Evolutionary conservation across 176 grass and related monocot genomes (phyloP).

Genomic region (Carex cristatella): DNA sequence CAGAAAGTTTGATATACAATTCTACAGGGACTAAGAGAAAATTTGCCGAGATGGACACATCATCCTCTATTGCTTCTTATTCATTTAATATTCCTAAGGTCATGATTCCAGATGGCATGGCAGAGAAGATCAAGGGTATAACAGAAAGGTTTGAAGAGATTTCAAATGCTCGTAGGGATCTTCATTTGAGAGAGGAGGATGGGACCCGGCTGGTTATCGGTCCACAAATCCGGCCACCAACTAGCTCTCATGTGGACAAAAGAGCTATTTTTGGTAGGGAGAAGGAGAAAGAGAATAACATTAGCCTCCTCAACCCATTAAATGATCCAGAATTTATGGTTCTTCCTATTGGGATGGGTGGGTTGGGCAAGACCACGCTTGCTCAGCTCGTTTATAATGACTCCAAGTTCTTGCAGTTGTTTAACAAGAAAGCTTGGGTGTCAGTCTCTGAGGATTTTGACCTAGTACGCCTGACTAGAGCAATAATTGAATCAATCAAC

Average conservation of each 20-base stretch:
- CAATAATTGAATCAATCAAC: neutral
- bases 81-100: neutral
- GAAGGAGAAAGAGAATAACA: neutral
- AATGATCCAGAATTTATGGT: neutral
- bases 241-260: neutral
- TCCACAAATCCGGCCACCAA: neutral
- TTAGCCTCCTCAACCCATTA: neutral
- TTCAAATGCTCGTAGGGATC: neutral
- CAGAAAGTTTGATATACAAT: neutral
- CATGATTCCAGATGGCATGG: slow-evolving; percentile 5
- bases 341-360: slow-evolving; percentile 17
- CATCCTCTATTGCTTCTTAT: neutral
- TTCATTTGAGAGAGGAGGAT: slow-evolving; percentile 17
- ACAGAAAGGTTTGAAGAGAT: neutral
- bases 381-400: slow-evolving; percentile 24
- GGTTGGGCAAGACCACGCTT: slow-evolving; percentile 24
- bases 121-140: neutral
- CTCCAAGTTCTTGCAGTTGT: neutral
- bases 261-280: neutral
- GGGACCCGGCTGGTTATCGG: neutral
- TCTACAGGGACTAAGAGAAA: neutral
- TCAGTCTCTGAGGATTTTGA: slow-evolving; percentile 25
- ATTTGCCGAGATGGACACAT: neutral
- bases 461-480: neutral
- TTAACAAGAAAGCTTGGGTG: slow-evolving; percentile 23